A percentile compares a stretch with the other conserved stretches of the same genome.
Evolutionary conservation across 139 green algal species (phyloP).

Genomic region (Chlamydomonas incerta): DNA sequence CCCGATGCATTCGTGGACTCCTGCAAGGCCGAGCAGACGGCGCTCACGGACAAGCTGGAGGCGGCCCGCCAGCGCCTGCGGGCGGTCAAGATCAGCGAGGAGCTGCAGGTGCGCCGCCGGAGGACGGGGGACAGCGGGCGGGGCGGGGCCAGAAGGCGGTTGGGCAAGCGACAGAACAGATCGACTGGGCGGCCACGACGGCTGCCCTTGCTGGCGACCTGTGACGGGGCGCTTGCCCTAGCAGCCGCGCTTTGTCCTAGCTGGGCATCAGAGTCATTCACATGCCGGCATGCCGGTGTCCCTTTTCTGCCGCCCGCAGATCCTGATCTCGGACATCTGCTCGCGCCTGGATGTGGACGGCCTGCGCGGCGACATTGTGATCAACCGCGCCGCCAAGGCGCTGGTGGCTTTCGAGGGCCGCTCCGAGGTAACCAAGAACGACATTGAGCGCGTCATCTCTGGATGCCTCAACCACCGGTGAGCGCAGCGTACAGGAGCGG

Average conservation of each 20-base stretch:
- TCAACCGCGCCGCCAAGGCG: constrained; percentile 84
- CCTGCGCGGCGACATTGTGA: constrained; percentile 92
- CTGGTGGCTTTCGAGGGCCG: constrained; percentile 86
- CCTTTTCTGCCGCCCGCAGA: constrained; percentile 48
- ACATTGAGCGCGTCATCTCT: constrained; percentile 83
- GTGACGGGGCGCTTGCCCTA: too few relatives aligned
- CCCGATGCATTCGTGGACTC: constrained; percentile 71
- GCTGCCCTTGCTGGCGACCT: too few relatives aligned
- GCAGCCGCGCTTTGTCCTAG: too few relatives aligned
- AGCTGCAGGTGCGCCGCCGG: constrained; percentile 42
- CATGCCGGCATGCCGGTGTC: not conserved
- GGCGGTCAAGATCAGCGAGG: constrained; percentile 45
- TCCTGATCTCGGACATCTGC: constrained; percentile 93
- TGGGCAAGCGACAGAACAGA: too few relatives aligned
- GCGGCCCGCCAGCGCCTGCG: constrained; percentile 69
- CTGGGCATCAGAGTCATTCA: too few relatives aligned
- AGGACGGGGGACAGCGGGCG: too few relatives aligned
- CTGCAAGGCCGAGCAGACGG: constrained; percentile 72
- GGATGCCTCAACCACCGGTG: constrained; percentile 90
- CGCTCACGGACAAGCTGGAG: constrained; percentile 72
- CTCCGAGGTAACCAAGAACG: constrained; percentile 74
- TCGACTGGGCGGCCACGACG: too few relatives aligned
- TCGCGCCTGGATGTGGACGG: constrained; percentile 91
- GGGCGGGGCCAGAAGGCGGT: too few relatives aligned
- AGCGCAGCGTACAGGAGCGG: too few relatives aligned